Base-by-base conservation (phyloP, 306 rosid genomes). In the Adenanthera pavonina region DNA sequence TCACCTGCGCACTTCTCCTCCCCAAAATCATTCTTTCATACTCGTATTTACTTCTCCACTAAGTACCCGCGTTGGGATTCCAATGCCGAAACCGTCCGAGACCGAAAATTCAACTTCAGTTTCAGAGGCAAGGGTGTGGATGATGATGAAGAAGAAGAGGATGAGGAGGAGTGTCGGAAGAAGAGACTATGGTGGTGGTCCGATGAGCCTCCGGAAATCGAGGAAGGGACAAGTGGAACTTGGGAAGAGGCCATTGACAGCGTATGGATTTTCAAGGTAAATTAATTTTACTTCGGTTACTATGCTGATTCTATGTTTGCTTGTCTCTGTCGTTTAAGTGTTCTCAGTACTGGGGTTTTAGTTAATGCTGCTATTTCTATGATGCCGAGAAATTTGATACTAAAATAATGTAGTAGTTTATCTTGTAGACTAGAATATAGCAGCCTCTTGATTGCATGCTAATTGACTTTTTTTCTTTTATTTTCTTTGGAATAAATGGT, bases 141-240 rank as follows among this genome's bases (percentile, higher is more conserved):
- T 0, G 83, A 78, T 8, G 79, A 79, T 1, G 84, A 80, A 0
- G 85, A 82, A 2, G 78, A 80, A 0, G 80, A 82, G 0, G 78
- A 89, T 0, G 80, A 73, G 1, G 88, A 85, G 13, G 84, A 77
- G 2, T 85, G 7, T 69, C 74, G 78, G 72, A 91, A 81, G 59
- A 90, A 87, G 69, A 89, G 97, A 73, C 77, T 87, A 72, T 93
- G 97, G 98, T 95, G 97, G 97, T 95, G 97, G 98, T 92, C 91
- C 2, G 96, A 89, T 69, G 95, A 90, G 35, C 73, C 84, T 34
- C 25, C 79, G 8, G 88, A 74, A 57, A 40, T 64, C 61, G 86
- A 88, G 10, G 88, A 92, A n/a, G 85, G 68, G 41, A 46, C 89
- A 33, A 65, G 83, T 82, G 89, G 91, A 59, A 51, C 69, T 78